Percentiles rank a stretch among this genome's conserved stretches.
Conservation (phyloP, 2,329 filamentous ascomycete genomes). For the Xenoacremonium recifei region DNA sequence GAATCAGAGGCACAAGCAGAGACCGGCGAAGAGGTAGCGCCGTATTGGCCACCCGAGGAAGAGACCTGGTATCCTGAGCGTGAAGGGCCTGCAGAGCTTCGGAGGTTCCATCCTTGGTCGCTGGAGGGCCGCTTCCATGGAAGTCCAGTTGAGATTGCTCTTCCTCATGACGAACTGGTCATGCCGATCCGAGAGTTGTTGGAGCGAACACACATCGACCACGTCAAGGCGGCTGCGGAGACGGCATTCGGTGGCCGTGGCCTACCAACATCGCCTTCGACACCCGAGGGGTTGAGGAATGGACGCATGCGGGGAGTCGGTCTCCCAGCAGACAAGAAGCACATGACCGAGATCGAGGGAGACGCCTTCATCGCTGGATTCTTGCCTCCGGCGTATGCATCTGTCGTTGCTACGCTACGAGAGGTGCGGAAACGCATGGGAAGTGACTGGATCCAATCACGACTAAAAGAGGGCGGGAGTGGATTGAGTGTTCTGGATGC, state of each 20-base stretch:
- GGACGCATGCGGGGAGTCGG: constrained; percentile 64
- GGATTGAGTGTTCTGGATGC: constrained; percentile 69
- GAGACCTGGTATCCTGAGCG: constrained; percentile 31
- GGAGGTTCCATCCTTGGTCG: constrained; percentile 73
- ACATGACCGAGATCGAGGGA: constrained; percentile 73
- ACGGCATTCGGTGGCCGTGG: constrained; percentile 72
- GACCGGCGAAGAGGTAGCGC: constrained; percentile 29
- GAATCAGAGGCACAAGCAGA: constrained; percentile 35
- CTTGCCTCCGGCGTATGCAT: constrained; percentile 69
- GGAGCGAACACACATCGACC: constrained; percentile 65
- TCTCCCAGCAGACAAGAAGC: constrained; percentile 60
- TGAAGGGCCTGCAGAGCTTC: constrained; percentile 26
- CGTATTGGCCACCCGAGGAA: constrained; percentile 31
- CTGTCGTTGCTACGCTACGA: constrained; percentile 64
- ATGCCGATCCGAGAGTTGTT: constrained; percentile 70
- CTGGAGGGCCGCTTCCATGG: constrained; percentile 72
- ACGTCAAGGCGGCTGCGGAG: constrained; percentile 71
- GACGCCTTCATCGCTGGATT: constrained; percentile 70
- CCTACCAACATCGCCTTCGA: constrained; percentile 75
- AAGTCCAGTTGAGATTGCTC: constrained; percentile 68
- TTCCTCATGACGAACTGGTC: constrained; percentile 69
- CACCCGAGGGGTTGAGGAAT: constrained; percentile 56
- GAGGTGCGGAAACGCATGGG: constrained; percentile 75
- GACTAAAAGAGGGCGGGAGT: constrained; percentile 54
- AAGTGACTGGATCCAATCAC: constrained; percentile 64